Base-by-base conservation (phyloP, 1,139 yeast genomes). In the Casaregolazyma lundiana region DNA sequence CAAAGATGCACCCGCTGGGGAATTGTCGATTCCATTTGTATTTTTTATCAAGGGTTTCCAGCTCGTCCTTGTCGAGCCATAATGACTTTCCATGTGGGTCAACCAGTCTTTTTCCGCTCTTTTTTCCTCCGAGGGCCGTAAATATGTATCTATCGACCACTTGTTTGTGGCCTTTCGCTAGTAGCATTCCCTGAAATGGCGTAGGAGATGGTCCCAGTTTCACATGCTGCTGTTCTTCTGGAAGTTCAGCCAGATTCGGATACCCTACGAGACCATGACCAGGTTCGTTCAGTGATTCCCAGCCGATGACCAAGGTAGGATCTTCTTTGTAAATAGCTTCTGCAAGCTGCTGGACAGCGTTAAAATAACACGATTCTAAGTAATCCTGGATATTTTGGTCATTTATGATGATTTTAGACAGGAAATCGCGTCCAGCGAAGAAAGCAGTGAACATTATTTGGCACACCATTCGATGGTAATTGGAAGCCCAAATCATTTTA, bases 231-330 rank as follows among this genome's bases (percentile, higher is more conserved):
- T 51, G 55, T 3, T 52, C 55, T 9, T 48, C 43, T 2, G 67
- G 63, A 11, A 61, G 48, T n/a, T 37, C 49, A 15, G 50, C 48
- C 7, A 63, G 49, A 46, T 63, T 57, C n/a, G 51, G 51, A 36
- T 51, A 46, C n/a, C 66, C 66, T 13, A 62, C 51, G 8, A 57
- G 50, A 1, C 64, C 66, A 30, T 56, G 57, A 66, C 80, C 84
- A 2, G 97, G 97, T 63, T 90, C 98, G 62, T 90, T 90, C 70
- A 90, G 65, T 44, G 87, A 77, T 66, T 90, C 98, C 61, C 88
- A 75, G 2, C 97, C 98, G 13, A 89, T 58, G 7, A 86, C 65
- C 17, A 71, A 67, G 18, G 72, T 70, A 43, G 83, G 69, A 60
- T 86, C 67, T 9, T 74, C 70, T 0, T 85, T 84, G 43, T 71